These are phyloP conservation scores for Lachnum nothofagi DNA, from an alignment of 2,329 filamentous ascomycete genomes.

Conservation along the genomic window DNA sequence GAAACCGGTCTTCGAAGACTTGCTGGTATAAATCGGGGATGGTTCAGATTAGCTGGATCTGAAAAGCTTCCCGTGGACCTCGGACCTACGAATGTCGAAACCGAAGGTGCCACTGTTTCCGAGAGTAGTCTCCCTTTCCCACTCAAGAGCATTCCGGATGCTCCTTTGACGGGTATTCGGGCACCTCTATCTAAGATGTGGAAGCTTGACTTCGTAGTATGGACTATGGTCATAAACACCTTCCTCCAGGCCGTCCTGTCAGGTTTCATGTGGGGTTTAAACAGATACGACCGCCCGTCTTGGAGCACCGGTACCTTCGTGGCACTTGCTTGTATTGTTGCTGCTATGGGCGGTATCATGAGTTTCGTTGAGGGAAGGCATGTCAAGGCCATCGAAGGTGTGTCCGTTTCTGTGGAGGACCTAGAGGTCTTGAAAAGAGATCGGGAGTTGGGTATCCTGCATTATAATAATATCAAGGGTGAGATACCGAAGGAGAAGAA, in stretches of 20 bases:
- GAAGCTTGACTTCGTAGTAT: conserved; percentile 77
- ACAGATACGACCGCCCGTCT: conserved; percentile 65
- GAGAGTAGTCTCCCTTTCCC: conserved; percentile 58
- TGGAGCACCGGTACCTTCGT: conserved; percentile 81
- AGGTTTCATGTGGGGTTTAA: conserved; percentile 78
- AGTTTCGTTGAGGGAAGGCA: conserved; percentile 67
- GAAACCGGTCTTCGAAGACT: conserved; percentile 58
- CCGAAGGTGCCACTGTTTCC: conserved; percentile 35
- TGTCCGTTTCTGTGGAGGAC: conserved; percentile 56
- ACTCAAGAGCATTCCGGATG: conserved; percentile 54
- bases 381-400: conserved; percentile 67
- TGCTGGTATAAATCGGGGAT: conserved; percentile 67
- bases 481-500: conserved; percentile 44
- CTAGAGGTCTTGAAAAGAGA: conserved; percentile 46
- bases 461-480: conserved; percentile 54
- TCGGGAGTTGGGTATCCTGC: conserved; percentile 50
- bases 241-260: conserved; percentile 69
- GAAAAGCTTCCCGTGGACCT: conserved; percentile 50
- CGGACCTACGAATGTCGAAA: conserved; percentile 48
- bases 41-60: conserved; percentile 69
- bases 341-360: conserved; percentile 62
- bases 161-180: conserved; percentile 66
- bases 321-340: conserved; percentile 64
- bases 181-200: conserved; percentile 63
- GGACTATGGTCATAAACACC: conserved; percentile 74